Conservation (phyloP, 2,329 filamentous ascomycete species). For the Botrytis sinoallii region DNA sequence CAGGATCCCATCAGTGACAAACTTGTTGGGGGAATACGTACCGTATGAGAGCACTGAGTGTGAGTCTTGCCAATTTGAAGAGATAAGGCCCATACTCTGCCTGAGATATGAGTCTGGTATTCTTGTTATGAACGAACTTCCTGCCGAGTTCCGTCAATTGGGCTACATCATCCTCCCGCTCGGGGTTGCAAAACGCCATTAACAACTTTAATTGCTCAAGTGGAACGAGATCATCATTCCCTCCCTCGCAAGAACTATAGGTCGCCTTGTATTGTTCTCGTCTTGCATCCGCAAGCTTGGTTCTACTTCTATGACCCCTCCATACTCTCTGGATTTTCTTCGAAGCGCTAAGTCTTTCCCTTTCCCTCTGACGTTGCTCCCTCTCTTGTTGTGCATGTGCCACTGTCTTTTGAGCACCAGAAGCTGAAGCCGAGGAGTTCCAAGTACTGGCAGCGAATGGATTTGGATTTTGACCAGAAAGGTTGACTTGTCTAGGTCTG, state of each 20-base stretch:
- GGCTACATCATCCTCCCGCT: constrained; percentile 46
- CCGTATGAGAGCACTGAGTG: constrained; percentile 32
- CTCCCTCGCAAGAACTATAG: background rate
- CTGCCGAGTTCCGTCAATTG: constrained; percentile 46
- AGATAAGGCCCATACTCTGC: constrained; percentile 29
- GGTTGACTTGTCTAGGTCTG: constrained; percentile 86
- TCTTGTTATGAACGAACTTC: constrained; percentile 34
- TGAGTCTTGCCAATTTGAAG: constrained; percentile 28
- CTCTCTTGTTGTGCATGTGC: constrained; percentile 86
- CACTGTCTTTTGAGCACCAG: constrained; percentile 72
- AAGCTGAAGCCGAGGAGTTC: constrained; percentile 47
- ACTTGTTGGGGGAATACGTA: constrained; percentile 19
- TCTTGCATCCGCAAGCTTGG: constrained; percentile 53
- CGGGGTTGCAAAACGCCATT: constrained; percentile 48
- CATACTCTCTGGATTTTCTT: constrained; percentile 75
- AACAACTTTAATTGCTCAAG: constrained; percentile 47
- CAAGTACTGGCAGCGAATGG: constrained; percentile 68
- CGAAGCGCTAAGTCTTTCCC: constrained; percentile 71
- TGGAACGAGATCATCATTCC: constrained; percentile 27
- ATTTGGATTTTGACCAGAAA: constrained; percentile 79
- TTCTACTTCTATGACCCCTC: constrained; percentile 70
- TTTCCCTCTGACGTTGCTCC: constrained; percentile 73
- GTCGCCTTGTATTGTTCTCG: constrained; percentile 61
- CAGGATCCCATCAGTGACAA: background rate
- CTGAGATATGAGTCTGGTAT: constrained; percentile 38